Percentiles rank a stretch among this genome's conserved stretches.
Conservation (phyloP, 495 filamentous ascomycete genomes). For the Thermothielavioides terrestris region DNA sequence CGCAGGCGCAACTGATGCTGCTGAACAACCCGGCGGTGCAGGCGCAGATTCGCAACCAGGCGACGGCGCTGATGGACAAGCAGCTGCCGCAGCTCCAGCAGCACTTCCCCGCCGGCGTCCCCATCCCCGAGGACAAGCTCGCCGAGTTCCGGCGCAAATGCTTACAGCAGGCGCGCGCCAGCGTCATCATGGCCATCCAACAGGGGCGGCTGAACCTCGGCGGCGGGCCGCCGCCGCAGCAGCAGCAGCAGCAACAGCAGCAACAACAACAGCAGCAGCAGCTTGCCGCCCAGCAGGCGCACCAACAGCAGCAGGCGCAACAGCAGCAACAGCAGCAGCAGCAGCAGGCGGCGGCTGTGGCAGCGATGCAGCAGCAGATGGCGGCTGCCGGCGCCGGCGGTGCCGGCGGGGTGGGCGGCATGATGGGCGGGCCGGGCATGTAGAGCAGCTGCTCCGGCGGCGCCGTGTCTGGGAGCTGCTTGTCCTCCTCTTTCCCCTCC, state of each 20-base stretch:
- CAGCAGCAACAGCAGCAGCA: slow-evolving; percentile 17
- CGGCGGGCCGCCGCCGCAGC: background rate
- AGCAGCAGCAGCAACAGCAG: slow-evolving; percentile 4
- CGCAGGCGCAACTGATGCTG: slow-evolving; percentile 19
- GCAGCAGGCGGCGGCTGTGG: slow-evolving; percentile 8
- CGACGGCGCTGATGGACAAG: slow-evolving; percentile 38
- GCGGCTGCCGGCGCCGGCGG: too few species aligned
- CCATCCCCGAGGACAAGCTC: slow-evolving; percentile 27
- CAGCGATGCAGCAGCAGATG: slow-evolving; percentile 28
- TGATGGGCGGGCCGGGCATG: too few species aligned
- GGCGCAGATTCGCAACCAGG: slow-evolving; percentile 21
- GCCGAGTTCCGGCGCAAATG: slow-evolving; percentile 26
- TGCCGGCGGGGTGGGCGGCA: too few species aligned
- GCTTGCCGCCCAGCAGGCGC: background rate
- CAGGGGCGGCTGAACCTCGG: slow-evolving; percentile 8
- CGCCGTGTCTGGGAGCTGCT: background rate
- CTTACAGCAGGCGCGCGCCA: slow-evolving; percentile 14
- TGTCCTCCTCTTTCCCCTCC: too few species aligned
- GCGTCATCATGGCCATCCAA: slow-evolving; percentile 4
- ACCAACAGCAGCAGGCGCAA: slow-evolving; percentile 24
- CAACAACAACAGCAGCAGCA: background rate
- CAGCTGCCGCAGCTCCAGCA: slow-evolving; percentile 37
- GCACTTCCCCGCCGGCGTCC: slow-evolving; percentile 28
- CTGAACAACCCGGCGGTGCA: slow-evolving; percentile 8
- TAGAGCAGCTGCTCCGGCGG: too few species aligned